Conservation (phyloP, 768 basidiomycete species). For the Serendipita vermifera region DNA sequence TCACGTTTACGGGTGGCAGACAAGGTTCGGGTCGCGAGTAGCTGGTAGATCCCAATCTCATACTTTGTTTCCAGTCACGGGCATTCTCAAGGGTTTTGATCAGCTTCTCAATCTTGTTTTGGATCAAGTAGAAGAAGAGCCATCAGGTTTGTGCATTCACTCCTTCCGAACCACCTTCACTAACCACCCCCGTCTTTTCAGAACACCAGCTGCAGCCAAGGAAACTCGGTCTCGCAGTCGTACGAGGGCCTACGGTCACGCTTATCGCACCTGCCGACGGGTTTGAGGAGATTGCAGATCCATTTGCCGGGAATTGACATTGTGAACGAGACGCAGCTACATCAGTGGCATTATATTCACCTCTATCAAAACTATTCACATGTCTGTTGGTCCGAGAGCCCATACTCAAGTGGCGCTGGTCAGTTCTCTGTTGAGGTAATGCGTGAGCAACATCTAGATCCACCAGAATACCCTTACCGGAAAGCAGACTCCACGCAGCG, state of each 20-base stretch:
- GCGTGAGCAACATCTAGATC: neutral
- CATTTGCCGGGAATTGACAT: slow-evolving; percentile 39
- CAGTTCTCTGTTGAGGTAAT: slow-evolving; percentile 7
- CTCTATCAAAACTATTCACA: neutral
- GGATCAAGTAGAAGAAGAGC: slow-evolving; percentile 83
- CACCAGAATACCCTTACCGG: slow-evolving; percentile 37
- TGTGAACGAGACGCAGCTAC: neutral
- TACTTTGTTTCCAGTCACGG: slow-evolving; percentile 47
- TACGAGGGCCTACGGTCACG: slow-evolving; percentile 89
- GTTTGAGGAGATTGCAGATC: slow-evolving; percentile 86
- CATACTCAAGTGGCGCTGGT: neutral
- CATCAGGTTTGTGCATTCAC: slow-evolving; percentile 39
- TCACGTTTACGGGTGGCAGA: slow-evolving; percentile 96
- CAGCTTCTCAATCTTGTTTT: slow-evolving; percentile 93
- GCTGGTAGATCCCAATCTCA: slow-evolving; percentile 8
- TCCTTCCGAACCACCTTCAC: slow-evolving; percentile 11
- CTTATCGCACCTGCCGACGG: slow-evolving; percentile 91
- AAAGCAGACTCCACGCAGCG: slow-evolving; percentile 73
- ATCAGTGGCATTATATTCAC: neutral
- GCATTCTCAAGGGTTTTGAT: slow-evolving; percentile 89
- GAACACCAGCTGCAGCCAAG: slow-evolving; percentile 54
- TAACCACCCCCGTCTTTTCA: slow-evolving; percentile 20
- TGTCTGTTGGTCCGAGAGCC: neutral
- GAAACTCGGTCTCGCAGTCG: slow-evolving; percentile 70
- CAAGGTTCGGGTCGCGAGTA: slow-evolving; percentile 47